A percentile compares a stretch with the other conserved stretches of the same genome.
Evolutionary conservation across 169 alveolate genomes (phyloP).

Genomic region (Miamiensis avidus): DNA sequence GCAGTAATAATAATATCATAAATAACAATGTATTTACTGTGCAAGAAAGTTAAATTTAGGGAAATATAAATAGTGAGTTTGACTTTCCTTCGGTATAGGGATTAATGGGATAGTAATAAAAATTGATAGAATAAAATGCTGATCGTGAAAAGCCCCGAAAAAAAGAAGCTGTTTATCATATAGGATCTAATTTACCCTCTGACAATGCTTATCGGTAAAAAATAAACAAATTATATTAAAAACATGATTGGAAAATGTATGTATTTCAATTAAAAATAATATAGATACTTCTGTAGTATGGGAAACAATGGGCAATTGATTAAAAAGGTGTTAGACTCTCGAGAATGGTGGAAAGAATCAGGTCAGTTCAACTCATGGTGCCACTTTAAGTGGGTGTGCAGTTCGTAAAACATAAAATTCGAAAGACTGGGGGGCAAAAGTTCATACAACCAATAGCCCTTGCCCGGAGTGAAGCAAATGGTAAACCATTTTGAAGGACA

Average conservation of each 20-base stretch:
- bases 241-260: too few relatives aligned
- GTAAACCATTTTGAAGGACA: conserved; percentile 58
- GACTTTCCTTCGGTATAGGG: neutral
- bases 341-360: conserved; percentile 33
- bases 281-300: neutral
- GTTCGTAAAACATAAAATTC: conserved; percentile 25
- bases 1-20: neutral
- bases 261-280: too few relatives aligned
- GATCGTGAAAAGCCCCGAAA: too few relatives aligned
- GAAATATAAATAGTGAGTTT: neutral
- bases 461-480: conserved; percentile 8
- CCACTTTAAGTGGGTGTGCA: conserved; percentile 3
- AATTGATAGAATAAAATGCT: too few relatives aligned
- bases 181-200: neutral
- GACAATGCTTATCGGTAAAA: neutral
- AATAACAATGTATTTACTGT: too few relatives aligned
- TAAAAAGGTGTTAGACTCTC: conserved; percentile 14
- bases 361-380: neutral
- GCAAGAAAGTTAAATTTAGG: too few relatives aligned
- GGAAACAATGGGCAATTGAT: conserved; percentile 39
- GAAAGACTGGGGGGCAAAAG: conserved; percentile 11
- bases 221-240: too few relatives aligned
- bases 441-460: neutral
- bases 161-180: neutral
- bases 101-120: neutral